A percentile compares a stretch with the other conserved stretches of the same genome.
Evolutionary conservation across 1,284 basidiomycete species (phyloP).

Genomic region (Marasmius fiardii): DNA sequence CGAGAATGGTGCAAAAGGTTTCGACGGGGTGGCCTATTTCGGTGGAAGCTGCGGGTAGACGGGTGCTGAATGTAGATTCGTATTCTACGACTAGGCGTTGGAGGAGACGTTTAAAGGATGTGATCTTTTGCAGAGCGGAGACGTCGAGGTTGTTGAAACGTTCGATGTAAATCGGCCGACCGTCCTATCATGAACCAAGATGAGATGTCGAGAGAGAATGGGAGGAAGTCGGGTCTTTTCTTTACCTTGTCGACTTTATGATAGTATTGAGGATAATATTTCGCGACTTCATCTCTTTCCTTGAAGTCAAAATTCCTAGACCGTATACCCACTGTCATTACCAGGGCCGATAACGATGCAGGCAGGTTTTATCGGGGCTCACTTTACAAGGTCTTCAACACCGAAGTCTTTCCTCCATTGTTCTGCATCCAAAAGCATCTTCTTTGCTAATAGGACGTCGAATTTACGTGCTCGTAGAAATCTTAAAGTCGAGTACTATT

Average conservation of each 20-base stretch:
- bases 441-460: conserved; percentile 78
- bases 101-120: conserved; percentile 86
- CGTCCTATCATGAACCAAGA: conserved; percentile 57
- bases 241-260: conserved; percentile 92
- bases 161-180: conserved; percentile 95
- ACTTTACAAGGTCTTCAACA: conserved; percentile 87
- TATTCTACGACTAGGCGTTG: conserved; percentile 92
- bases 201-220: background rate
- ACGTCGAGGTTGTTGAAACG: conserved; percentile 90
- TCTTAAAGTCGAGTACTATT: conserved; percentile 29
- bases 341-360: too few relatives aligned
- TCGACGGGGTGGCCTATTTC: conserved; percentile 85
- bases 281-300: conserved; percentile 82
- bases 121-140: conserved; percentile 75
- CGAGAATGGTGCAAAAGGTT: conserved; percentile 97
- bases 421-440: conserved; percentile 83
- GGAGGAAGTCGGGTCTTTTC: background rate
- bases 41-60: conserved; percentile 81
- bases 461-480: conserved; percentile 95
- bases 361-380: too few relatives aligned
- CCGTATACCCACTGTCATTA: conserved; percentile 1
- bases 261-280: conserved; percentile 95
- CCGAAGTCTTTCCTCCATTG: conserved; percentile 90
- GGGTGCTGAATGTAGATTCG: conserved; percentile 80
- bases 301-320: conserved; percentile 84